phyloP scores from a whole-genome alignment of 2,329 filamentous ascomycete species.

The Diaporthe citri region DNA sequence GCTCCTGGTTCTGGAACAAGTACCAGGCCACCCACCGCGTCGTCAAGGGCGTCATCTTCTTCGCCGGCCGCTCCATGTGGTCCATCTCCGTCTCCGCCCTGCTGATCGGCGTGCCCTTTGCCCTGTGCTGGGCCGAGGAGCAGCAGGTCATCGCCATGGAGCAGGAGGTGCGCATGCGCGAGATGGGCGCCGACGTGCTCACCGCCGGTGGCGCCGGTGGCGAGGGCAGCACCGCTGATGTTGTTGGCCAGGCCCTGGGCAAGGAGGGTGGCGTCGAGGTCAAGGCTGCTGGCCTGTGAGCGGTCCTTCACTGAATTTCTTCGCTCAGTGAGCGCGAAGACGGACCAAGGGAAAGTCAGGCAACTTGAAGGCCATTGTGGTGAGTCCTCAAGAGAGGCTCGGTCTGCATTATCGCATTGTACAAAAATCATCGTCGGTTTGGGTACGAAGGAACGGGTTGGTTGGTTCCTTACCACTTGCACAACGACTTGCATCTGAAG shows the following conservation, averaged over 20 bases:
- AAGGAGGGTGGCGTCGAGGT: constrained; percentile 58
- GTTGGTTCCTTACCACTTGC: neutral
- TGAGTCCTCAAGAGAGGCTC: neutral
- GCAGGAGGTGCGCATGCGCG: constrained; percentile 95
- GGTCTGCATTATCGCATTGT: constrained; percentile 9
- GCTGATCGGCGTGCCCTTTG: constrained; percentile 92
- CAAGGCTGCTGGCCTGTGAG: constrained; percentile 64
- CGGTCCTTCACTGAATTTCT: neutral
- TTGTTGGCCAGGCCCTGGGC: constrained; percentile 64
- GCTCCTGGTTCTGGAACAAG: constrained; percentile 75
- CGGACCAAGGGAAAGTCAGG: neutral
- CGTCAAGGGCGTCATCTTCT: constrained; percentile 71
- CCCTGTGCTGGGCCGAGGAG: constrained; percentile 93
- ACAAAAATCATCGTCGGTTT: constrained; percentile 17
- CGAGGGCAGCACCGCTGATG: constrained; percentile 59
- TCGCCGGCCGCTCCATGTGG: constrained; percentile 91
- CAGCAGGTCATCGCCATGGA: constrained; percentile 98
- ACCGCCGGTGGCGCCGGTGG: constrained; percentile 59
- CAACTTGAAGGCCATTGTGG: neutral
- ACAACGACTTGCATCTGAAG: constrained; percentile 3
- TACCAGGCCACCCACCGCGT: constrained; percentile 67
- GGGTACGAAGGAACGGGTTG: constrained; percentile 1
- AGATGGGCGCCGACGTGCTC: constrained; percentile 82
- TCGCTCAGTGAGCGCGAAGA: neutral
- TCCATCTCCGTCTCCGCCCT: constrained; percentile 90